Evolutionary conservation across 169 alveolate genomes (phyloP).

Genomic region (Toxoplasma gondii): DNA sequence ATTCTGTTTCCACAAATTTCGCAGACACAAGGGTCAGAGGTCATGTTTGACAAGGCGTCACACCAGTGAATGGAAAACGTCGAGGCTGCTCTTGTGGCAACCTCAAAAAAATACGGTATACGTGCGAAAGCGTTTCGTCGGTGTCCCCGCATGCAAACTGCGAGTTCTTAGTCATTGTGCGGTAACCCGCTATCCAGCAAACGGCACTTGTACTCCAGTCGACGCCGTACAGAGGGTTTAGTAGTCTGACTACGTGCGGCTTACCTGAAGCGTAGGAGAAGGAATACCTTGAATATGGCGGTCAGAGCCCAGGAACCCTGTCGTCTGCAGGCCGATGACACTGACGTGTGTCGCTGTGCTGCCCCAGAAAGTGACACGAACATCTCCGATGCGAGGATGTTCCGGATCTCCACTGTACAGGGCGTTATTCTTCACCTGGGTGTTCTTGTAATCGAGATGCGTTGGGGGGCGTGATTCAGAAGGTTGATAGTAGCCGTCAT

Average conservation of each 20-base stretch:
- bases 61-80: no score
- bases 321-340: slow-evolving; percentile 46
- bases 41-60: no score
- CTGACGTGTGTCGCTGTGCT: slow-evolving; percentile 61
- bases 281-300: background rate
- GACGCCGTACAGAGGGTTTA: no score
- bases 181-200: no score
- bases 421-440: slow-evolving; percentile 56
- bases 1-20: background rate
- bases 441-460: slow-evolving; percentile 45
- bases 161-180: no score
- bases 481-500: slow-evolving; percentile 61
- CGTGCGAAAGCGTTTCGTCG: no score
- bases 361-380: slow-evolving; percentile 68
- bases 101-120: no score
- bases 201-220: no score
- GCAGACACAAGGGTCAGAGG: no score
- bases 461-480: slow-evolving; percentile 56
- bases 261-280: slow-evolving; percentile 5
- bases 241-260: background rate
- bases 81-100: no score
- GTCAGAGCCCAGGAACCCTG: background rate
- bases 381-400: slow-evolving; percentile 62
- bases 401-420: slow-evolving; percentile 62
- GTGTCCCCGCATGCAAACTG: no score